Conservation (phyloP, 2,329 filamentous ascomycete species). For the Didymella sp. region DNA sequence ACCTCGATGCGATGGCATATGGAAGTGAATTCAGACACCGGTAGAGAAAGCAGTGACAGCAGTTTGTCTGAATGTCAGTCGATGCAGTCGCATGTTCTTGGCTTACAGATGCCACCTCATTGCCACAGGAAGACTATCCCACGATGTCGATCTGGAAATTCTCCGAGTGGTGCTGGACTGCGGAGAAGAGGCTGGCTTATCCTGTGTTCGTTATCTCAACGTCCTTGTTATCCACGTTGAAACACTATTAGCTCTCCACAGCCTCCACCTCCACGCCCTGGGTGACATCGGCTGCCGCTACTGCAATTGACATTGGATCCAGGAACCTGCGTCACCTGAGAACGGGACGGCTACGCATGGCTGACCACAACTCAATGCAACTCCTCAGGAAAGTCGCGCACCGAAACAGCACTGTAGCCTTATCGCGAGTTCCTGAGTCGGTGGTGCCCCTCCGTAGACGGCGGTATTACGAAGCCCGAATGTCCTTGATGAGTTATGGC, state of each 20-base stretch:
- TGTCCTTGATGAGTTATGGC: conserved; percentile 2
- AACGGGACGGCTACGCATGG: conserved; percentile 16
- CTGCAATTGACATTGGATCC: conserved; percentile 24
- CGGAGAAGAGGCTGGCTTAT: conserved; percentile 2
- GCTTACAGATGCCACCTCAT: not conserved
- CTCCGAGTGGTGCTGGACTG: conserved; percentile 3
- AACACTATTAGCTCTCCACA: conserved; percentile 8
- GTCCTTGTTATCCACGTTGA: conserved; percentile 1
- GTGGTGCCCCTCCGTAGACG: conserved; percentile 1
- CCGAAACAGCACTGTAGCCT: conserved; percentile 14
- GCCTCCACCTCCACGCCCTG: conserved; percentile 31
- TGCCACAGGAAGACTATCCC: not conserved
- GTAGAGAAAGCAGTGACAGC: not conserved
- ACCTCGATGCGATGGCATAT: not conserved
- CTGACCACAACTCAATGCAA: conserved; percentile 15
- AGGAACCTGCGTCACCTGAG: conserved; percentile 9
- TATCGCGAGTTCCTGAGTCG: conserved; percentile 26
- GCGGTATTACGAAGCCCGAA: conserved; percentile 17
- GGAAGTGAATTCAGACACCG: not conserved
- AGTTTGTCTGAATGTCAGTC: not conserved
- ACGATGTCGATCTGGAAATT: conserved; percentile 3
- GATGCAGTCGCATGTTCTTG: not conserved
- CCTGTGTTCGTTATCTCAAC: conserved; percentile 20
- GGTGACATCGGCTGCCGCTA: conserved; percentile 26
- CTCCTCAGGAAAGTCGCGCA: conserved; percentile 2